These are phyloP conservation scores for Cladosporium phlei DNA, from an alignment of 2,329 filamentous ascomycete genomes.

Conservation along the genomic window DNA sequence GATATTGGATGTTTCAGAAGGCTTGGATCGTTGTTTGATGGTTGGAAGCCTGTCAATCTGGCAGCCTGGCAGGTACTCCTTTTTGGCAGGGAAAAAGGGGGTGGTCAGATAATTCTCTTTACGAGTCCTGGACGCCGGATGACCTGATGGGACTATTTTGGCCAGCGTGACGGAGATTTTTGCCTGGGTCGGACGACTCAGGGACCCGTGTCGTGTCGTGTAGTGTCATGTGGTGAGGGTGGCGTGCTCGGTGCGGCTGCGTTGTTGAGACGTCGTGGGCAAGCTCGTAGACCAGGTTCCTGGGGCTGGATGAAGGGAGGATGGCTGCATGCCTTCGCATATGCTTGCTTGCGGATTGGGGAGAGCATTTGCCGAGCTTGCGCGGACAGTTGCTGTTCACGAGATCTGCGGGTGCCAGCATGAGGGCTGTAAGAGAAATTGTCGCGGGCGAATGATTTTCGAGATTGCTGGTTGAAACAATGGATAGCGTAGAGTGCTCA, in stretches of 20 bases:
- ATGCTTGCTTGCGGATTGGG: slow-evolving; percentile 6
- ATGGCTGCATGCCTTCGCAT: slow-evolving; percentile 10
- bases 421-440: neutral
- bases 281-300: slow-evolving; percentile 3
- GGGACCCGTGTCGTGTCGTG: slow-evolving; percentile 10
- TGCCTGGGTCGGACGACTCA: slow-evolving; percentile 5
- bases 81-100: too few species aligned
- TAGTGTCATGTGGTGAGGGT: slow-evolving; percentile 3
- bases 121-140: too few species aligned
- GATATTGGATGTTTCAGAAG: slow-evolving; percentile 1
- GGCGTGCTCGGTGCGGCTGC: slow-evolving; percentile 10
- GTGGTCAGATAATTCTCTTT: too few species aligned
- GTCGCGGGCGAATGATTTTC: neutral
- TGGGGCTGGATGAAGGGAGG: slow-evolving; percentile 8
- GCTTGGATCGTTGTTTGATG: too few species aligned
- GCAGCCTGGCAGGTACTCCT: too few species aligned
- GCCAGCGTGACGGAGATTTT: slow-evolving; percentile 9
- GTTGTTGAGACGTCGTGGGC: slow-evolving; percentile 7
- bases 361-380: slow-evolving; percentile 8
- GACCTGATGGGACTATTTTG: neutral
- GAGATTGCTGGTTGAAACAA: neutral
- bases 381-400: slow-evolving; percentile 5
- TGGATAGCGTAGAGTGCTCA: neutral
- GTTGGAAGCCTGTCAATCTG: too few species aligned
- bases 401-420: slow-evolving; percentile 4